Base-by-base conservation (phyloP, 2,329 filamentous ascomycete species). In the Raffaelea ambrosiae region DNA sequence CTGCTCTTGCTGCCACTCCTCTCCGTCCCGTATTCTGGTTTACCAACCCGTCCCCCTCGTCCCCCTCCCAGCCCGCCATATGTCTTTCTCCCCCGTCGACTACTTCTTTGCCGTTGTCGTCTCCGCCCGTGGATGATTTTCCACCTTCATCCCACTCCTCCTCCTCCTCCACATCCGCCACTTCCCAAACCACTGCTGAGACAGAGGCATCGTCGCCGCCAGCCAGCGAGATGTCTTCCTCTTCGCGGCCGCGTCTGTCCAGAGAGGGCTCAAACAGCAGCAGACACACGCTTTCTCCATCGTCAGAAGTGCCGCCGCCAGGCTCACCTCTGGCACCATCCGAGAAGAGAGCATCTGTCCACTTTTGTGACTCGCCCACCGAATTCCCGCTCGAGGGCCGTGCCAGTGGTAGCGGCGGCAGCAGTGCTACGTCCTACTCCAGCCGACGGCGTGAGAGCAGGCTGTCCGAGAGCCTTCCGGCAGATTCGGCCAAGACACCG, bases 301-400 rank as follows among this genome's bases (percentile, higher is more conserved):
- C 3, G 4, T 18, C 43, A 3, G 22, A 35, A 5, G 26, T 22
- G 8, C 13, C 33, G 20, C 21, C 11, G n/a, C 20, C 8, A 3
- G 22, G 4, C 9, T 29, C 43, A 2, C 31, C 31, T 7, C 23
- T 18, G 16, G 16, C 8, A 7, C 2, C 44, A 2, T 21, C 46
- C 4, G 46, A 47, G 31, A 40, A 21, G 20, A n/a, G 40, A 21
- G n/a, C 46, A 3, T 43, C 38, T 26, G 46, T 47, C 4, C 46
- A 47, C 7, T 47, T 47, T 36, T 26, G 18, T 3, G 31, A 43
- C n/a, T n/a, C n/a, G n/a, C n/a, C n/a, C n/a, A n/a, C n/a, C n/a
- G n/a, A n/a, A n/a, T n/a, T n/a, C n/a, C n/a, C n/a, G n/a, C n/a
- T n/a, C n/a, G n/a, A n/a, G n/a, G n/a, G n/a, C n/a, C n/a, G n/a